Percentiles rank a stretch among this genome's conserved stretches.
Evolutionary conservation across 768 basidiomycete genomes (phyloP).

Genomic region (Hericium rajendrae): DNA sequence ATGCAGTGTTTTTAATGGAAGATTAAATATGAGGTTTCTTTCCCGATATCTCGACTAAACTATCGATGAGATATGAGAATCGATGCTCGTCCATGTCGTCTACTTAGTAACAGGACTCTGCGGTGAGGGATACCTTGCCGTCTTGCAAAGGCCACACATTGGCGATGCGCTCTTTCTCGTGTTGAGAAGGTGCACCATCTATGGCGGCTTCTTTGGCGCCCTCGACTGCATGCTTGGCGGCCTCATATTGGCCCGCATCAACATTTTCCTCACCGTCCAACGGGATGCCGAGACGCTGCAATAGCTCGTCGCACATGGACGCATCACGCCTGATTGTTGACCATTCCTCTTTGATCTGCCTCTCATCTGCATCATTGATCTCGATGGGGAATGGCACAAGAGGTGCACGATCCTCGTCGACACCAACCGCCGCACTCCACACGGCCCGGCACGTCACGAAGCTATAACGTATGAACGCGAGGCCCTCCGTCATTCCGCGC

Average conservation of each 20-base stretch:
- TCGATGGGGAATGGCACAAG: background rate
- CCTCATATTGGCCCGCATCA: too few relatives aligned
- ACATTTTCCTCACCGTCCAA: too few relatives aligned
- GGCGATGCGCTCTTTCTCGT: slow-evolving; percentile 1
- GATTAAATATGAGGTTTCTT: too few relatives aligned
- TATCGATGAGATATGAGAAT: too few relatives aligned
- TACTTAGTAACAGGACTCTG: background rate
- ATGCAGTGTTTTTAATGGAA: too few relatives aligned
- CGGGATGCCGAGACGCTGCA: too few relatives aligned
- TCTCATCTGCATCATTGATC: background rate
- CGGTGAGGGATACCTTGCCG: background rate
- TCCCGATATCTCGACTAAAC: too few relatives aligned
- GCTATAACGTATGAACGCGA: background rate
- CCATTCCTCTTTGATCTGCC: background rate
- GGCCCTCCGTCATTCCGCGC: too few relatives aligned
- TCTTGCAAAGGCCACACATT: slow-evolving; percentile 3
- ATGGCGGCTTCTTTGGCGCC: too few relatives aligned
- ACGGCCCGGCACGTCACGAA: slow-evolving; percentile 1
- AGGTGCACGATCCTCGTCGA: background rate
- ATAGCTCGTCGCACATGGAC: background rate
- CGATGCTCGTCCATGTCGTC: too few relatives aligned
- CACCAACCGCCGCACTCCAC: slow-evolving; percentile 1
- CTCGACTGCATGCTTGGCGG: too few relatives aligned
- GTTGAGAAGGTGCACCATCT: too few relatives aligned
- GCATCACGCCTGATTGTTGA: background rate